phyloP scores from a whole-genome alignment of 2,329 filamentous ascomycete species.

The Aspergillus tanneri region DNA sequence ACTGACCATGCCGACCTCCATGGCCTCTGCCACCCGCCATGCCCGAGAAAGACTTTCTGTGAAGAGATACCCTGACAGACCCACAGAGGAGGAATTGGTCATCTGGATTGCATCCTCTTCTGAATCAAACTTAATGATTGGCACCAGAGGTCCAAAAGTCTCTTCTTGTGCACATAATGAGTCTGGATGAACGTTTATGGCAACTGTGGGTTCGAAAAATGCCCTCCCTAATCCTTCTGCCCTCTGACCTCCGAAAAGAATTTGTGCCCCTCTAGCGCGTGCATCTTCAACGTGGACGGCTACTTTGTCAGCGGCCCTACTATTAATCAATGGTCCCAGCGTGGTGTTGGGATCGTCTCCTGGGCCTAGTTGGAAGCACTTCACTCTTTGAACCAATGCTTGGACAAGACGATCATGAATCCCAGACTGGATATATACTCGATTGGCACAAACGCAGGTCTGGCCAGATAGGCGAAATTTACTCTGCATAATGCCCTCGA shows the following conservation, averaged over 20 bases:
- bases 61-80: conserved; percentile 8
- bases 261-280: conserved; percentile 58
- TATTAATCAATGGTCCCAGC: conserved; percentile 10
- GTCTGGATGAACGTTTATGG: conserved; percentile 56
- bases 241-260: conserved; percentile 58
- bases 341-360: conserved; percentile 2
- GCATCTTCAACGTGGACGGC: conserved; percentile 62
- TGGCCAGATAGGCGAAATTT: conserved; percentile 14
- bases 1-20: conserved; percentile 24
- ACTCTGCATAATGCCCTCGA: conserved; percentile 9
- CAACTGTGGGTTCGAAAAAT: conserved; percentile 68
- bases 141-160: conserved; percentile 63
- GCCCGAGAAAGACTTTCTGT: conserved; percentile 7
- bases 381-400: conserved; percentile 1
- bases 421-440: conserved; percentile 12
- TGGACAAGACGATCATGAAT: conserved; percentile 9
- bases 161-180: conserved; percentile 61
- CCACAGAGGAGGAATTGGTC: conserved; percentile 12
- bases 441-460: conserved; percentile 16
- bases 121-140: conserved; percentile 63
- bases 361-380: conserved; percentile 8
- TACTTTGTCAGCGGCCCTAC: conserved; percentile 50
- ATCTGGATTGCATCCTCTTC: conserved; percentile 55
- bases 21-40: conserved; percentile 10
- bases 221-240: conserved; percentile 52